Base-by-base conservation (phyloP, 1,139 yeast genomes). In the Blastobotrys buckinghamii region DNA sequence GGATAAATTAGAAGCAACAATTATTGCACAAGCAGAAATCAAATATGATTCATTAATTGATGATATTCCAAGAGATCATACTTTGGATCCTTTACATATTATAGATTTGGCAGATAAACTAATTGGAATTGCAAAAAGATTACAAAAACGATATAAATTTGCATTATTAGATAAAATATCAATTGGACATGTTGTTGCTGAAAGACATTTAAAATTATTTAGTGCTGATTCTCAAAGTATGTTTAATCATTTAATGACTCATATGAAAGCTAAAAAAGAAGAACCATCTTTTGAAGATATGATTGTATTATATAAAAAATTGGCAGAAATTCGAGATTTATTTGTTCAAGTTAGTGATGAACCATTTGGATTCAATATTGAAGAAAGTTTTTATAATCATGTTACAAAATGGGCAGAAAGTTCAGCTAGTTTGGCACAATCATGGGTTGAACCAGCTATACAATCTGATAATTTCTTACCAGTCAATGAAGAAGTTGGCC, bases 171-270 rank as follows among this genome's bases (percentile, higher is more conserved):
- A 82, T 16, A 72, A 72, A 48, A 66, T 85, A 9, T 66, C 75
- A 43, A 77, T 85, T 35, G 69, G 87, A 4, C 68, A 71, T 45
- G 73, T 80, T 0, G 76, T 79, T 13, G 84, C 82, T 0, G 72
- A 76, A 1, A 73, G 79, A 6, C 74, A 82, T 17, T 74, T 84
- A 9, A 74, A 77, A 2, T 75, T 83, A 64, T 80, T 84, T 60
- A 78, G 81, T 0, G 76, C 78, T 2, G 95, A 86, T 61, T 74
- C 84, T 1, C 72, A 75, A 51, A 76, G 79, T 35, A 82, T 86
- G 67, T 66, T 84, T 37, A 69, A 71, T 29, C 82, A 81, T 59
- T 74, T 82, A 45, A 53, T 47, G 75, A 73, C 51, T 65, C 77
- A 44, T 69, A 74, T 57, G 63, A 74, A 71, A 48, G 59, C 60